Conservation (phyloP, 352 stramenopile genomes). For the Phytopythium litorale region DNA sequence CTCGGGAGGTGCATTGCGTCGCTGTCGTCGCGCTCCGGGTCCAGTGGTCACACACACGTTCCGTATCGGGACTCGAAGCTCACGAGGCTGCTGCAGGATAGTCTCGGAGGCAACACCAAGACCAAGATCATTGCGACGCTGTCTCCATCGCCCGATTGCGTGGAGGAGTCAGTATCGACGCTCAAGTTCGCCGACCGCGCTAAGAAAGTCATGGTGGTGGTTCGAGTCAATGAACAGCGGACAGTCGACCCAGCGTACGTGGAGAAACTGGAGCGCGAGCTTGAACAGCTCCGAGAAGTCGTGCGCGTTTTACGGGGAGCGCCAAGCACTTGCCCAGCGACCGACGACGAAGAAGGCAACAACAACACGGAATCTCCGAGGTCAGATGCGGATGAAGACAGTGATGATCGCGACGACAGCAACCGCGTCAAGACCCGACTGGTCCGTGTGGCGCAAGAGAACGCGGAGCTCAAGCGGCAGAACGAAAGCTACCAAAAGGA, state of each 20-base stretch:
- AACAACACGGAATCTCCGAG: not conserved
- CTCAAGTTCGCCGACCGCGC: conserved; percentile 92
- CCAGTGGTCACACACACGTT: conserved; percentile 48
- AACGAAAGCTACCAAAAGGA: conserved; percentile 60
- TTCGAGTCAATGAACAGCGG: conserved; percentile 81
- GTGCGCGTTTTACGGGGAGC: conserved; percentile 38
- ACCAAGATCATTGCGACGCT: conserved; percentile 92
- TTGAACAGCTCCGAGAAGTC: conserved; percentile 69
- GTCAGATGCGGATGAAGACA: conserved; percentile 20
- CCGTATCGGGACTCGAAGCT: conserved; percentile 94
- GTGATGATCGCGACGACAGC: conserved; percentile 14
- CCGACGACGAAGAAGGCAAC: conserved; percentile 7
- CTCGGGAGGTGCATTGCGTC: conserved; percentile 87
- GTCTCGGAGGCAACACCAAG: conserved; percentile 84
- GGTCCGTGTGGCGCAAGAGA: conserved; percentile 56
- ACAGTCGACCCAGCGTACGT: conserved; percentile 87
- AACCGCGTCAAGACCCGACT: conserved; percentile 29
- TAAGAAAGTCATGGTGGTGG: conserved; percentile 88
- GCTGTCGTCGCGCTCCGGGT: conserved; percentile 45
- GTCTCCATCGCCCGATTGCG: conserved; percentile 75
- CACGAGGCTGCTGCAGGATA: conserved; percentile 89
- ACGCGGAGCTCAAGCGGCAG: conserved; percentile 58
- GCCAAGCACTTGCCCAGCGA: conserved; percentile 2
- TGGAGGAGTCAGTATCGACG: conserved; percentile 93
- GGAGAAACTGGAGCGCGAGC: conserved; percentile 83